Percentiles rank a stretch among this genome's conserved stretches.
These are phyloP conservation scores for Telopea speciosissima DNA, from an alignment of 177 flowering plant species.

Conservation along the genomic window DNA sequence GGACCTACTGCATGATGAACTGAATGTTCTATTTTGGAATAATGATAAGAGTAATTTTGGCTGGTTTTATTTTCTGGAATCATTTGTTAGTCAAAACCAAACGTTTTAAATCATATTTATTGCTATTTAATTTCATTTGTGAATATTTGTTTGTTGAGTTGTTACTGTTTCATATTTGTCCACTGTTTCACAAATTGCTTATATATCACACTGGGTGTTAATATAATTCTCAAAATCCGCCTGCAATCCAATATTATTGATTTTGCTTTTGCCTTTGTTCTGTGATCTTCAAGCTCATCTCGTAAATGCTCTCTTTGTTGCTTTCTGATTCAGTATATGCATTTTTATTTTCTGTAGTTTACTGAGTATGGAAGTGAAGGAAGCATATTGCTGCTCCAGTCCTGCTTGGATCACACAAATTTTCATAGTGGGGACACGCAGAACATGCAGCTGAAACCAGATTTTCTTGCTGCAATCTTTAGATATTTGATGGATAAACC, in stretches of 20 bases:
- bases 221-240: neutral
- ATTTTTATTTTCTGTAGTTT: conserved; percentile 35
- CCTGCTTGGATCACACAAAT: conserved; percentile 51
- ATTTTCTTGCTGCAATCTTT: conserved; percentile 40
- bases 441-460: conserved; percentile 38
- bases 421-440: conserved; percentile 30
- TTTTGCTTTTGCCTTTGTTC: neutral
- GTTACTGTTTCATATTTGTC: too few relatives aligned
- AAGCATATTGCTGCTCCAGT: conserved; percentile 58
- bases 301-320: neutral
- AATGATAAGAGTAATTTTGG: neutral
- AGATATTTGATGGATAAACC: conserved; percentile 55
- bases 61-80: neutral
- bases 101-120: neutral
- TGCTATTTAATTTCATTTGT: neutral
- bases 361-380: conserved; percentile 60
- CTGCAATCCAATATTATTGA: neutral
- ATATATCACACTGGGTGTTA: neutral
- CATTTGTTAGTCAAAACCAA: neutral
- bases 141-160: too few relatives aligned
- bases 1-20: neutral
- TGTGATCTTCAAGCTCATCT: neutral
- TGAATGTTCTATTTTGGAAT: neutral
- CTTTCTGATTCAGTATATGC: neutral
- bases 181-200: neutral